Evolutionary conservation across 345 rosid genomes (phyloP), one percentile per base, ranked within the genome.

Genomic region (Hibiscus trionum): DNA sequence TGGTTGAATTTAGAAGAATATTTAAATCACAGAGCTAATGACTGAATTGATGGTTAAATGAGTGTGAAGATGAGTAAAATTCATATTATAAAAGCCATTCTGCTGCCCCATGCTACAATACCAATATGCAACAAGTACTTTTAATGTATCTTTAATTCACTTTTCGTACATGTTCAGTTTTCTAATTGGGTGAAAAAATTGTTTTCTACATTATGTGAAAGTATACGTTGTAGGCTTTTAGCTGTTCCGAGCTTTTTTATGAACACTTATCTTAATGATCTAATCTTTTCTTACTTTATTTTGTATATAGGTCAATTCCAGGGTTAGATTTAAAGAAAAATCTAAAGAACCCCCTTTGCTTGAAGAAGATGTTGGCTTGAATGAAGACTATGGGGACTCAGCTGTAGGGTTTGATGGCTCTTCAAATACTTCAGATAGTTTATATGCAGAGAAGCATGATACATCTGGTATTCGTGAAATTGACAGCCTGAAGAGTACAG

Each of bases 391-490:
- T 67, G 81, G 79, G 59, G 95, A 87, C 56, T 88, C 89, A 58
- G 82, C 86, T 58, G 80, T 81, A 81, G 93, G 93, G 62, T 85
- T 86, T 80, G 99, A 95, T 83, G 93, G 83, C 72, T 91, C 96
- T 79, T 91, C 97, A 75, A 90, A 88, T 80, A 85, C 97, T 63
- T 91, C 97, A 59, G 97, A 60, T 77, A 88, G 97, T 70, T 71
- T 90, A 69, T 86, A 79, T 69, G 86, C 97, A 8, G 97, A 91
- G 82, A 95, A 89, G 81, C 92, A 90, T 74, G 99, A 90, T 72
- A 78, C 86, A 35, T 86, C 88, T 71, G 89, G 90, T 73, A 77
- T 83, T 53, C 86, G 84, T 74, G 97, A 91, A 87, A 77, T 88
- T 69, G 96, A 89, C 74, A 86, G 91, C 87, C 82, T 89, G 47